Evolutionary conservation across 495 filamentous ascomycete genomes (phyloP), one percentile per base, ranked within the genome.

Genomic region (Amniculicola lignicola): DNA sequence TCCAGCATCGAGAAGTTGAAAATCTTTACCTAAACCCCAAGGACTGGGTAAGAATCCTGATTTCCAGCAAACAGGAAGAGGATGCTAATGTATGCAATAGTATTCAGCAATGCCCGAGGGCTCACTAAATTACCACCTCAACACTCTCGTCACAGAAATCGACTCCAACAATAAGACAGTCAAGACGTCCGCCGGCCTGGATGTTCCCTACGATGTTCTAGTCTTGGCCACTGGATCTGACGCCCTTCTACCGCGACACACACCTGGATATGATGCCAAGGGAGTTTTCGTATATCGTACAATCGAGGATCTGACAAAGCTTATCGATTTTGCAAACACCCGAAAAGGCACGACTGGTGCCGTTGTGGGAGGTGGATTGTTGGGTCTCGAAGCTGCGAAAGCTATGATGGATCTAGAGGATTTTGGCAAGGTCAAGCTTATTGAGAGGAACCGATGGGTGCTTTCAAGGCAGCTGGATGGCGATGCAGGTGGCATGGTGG

Each of bases 211-310:
- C 69, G 91, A 97, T 69, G 79, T 90, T 48, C 84, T 96, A 0
- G 85, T 97, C 15, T 79, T 97, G 7, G 89, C 92, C 16, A 97
- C 92, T 2, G 92, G 92, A 40, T 96, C 92, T 24, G 87, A 95
- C 71, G 90, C 92, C 25, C 74, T 94, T 22, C 80, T 95, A 2
- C 92, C 92, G 0, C 75, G 76, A 12, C 77, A 85, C 49, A 95
- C 88, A 0, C 90, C 92, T 0, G 90, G 90, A 51, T 77, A 95
- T 62, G 84, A 93, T 68, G 89, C 89, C 27, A 80, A 82, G 15
- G 92, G 92, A 6, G 86, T 96, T 27, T 97, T 97, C 63, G 90
- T 96, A n/a, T 96, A 97, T 69, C 80, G 92, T 15, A 95, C 88
- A 0, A 90, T 96, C 49, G 81, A 84, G 1, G 92, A 97, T 66